Evolutionary conservation across 1,284 basidiomycete species (phyloP).

Genomic region (Rugosomyces carneus): DNA sequence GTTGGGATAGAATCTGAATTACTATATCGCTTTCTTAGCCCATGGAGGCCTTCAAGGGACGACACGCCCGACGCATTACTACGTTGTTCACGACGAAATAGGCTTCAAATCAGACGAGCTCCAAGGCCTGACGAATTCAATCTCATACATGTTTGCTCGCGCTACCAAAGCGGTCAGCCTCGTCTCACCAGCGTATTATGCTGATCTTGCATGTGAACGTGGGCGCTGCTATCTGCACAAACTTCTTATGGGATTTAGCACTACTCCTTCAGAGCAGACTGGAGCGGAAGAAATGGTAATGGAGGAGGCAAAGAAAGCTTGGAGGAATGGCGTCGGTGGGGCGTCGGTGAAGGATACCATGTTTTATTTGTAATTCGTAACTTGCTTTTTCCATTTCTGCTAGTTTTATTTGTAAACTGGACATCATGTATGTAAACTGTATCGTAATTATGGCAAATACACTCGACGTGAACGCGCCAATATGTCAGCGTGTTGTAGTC

Average conservation of each 20-base stretch:
- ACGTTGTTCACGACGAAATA: constrained; percentile 70
- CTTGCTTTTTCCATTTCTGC: background rate
- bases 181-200: constrained; percentile 74
- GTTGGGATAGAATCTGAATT: background rate
- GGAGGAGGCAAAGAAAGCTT: constrained; percentile 44
- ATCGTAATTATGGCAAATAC: no score
- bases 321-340: constrained; percentile 53
- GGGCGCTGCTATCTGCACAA: constrained; percentile 70
- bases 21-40: constrained; percentile 29
- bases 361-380: constrained; percentile 55
- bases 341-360: constrained; percentile 51
- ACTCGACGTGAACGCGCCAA: no score
- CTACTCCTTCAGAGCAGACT: constrained; percentile 26
- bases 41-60: constrained; percentile 63
- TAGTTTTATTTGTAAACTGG: no score
- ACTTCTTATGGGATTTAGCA: constrained; percentile 51
- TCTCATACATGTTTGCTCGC: constrained; percentile 72
- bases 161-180: constrained; percentile 78
- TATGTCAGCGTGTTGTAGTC: no score
- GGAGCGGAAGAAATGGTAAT: constrained; percentile 44
- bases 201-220: constrained; percentile 71
- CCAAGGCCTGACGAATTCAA: constrained; percentile 53
- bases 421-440: no score
- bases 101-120: constrained; percentile 61
- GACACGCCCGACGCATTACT: constrained; percentile 71